These are phyloP conservation scores for Aspergillus vadensis DNA, from an alignment of 2,329 filamentous ascomycete species.

Conservation along the genomic window DNA sequence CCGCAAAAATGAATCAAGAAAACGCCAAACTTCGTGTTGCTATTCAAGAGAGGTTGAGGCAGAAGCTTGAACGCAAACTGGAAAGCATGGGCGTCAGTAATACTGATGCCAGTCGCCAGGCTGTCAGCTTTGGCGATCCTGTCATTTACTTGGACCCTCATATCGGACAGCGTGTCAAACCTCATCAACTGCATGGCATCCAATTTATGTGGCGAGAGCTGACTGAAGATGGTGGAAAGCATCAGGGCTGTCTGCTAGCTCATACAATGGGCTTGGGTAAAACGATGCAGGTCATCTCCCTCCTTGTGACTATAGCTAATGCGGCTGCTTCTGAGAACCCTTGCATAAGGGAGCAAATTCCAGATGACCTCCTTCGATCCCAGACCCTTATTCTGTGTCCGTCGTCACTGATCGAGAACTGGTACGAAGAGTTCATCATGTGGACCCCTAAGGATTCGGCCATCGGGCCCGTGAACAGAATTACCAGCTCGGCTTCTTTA, in stretches of 20 bases:
- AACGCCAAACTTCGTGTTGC: conserved; percentile 56
- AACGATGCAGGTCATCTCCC: conserved; percentile 84
- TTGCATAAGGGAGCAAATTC: conserved; percentile 66
- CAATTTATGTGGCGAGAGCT: conserved; percentile 89
- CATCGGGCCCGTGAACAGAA: conserved; percentile 59
- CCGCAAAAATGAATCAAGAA: conserved; percentile 57
- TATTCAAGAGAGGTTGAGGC: conserved; percentile 57
- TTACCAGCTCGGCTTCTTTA: conserved; percentile 50
- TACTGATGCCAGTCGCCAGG: conserved; percentile 48
- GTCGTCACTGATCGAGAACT: conserved; percentile 74
- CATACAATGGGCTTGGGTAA: conserved; percentile 94
- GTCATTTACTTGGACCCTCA: conserved; percentile 58
- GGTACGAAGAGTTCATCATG: conserved; percentile 72
- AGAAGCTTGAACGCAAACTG: conserved; percentile 35
- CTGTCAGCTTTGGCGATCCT: conserved; percentile 49
- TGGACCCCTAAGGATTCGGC: conserved; percentile 63
- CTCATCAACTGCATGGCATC: conserved; percentile 78
- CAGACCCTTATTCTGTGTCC: conserved; percentile 76
- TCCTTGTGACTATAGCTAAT: conserved; percentile 74
- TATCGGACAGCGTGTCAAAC: conserved; percentile 69
- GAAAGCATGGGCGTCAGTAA: conserved; percentile 35
- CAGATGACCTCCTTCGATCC: conserved; percentile 61
- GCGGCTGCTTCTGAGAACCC: conserved; percentile 62
- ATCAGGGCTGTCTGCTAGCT: conserved; percentile 77
- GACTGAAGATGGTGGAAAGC: conserved; percentile 61